phyloP scores from a whole-genome alignment of 2,329 filamentous ascomycete species.

The Exophiala oligosperma region DNA sequence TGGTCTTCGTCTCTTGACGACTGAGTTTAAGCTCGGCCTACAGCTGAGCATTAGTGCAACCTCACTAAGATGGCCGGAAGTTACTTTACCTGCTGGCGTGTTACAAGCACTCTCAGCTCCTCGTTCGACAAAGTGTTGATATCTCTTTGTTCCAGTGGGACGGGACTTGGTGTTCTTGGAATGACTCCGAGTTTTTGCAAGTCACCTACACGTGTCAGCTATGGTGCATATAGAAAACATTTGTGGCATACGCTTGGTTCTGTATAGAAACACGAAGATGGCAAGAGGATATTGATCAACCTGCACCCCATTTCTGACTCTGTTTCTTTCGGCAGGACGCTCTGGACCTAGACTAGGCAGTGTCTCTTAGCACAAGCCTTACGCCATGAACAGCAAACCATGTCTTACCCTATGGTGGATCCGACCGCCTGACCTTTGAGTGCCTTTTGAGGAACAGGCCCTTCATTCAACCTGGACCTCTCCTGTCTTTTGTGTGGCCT shows the following conservation, averaged over 20 bases:
- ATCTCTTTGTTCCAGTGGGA: slow-evolving; percentile 28
- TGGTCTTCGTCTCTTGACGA: slow-evolving; percentile 5
- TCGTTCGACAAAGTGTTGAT: slow-evolving; percentile 25
- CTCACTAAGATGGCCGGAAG: too few species aligned
- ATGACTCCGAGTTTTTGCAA: slow-evolving; percentile 37
- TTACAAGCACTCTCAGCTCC: slow-evolving; percentile 30
- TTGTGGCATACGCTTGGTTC: slow-evolving; percentile 21
- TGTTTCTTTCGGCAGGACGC: not conserved
- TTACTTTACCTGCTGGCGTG: slow-evolving; percentile 23
- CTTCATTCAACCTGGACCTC: too few species aligned
- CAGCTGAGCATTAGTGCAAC: too few species aligned
- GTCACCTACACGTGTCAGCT: slow-evolving; percentile 24
- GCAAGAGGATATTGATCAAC: slow-evolving; percentile 26
- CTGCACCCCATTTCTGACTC: not conserved
- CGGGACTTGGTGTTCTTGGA: slow-evolving; percentile 29
- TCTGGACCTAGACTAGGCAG: not conserved
- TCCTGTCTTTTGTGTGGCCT: not conserved
- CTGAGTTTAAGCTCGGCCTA: too few species aligned
- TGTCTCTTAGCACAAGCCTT: not conserved
- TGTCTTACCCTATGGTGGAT: not conserved
- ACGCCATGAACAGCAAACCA: not conserved
- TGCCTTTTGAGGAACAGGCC: slow-evolving; percentile 10
- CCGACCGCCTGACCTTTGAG: slow-evolving; percentile 13
- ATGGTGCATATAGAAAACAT: not conserved
- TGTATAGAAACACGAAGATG: slow-evolving; percentile 33